Evolutionary conservation across 306 rosid species (phyloP).

Genomic region (Oemleria cerasiformis): DNA sequence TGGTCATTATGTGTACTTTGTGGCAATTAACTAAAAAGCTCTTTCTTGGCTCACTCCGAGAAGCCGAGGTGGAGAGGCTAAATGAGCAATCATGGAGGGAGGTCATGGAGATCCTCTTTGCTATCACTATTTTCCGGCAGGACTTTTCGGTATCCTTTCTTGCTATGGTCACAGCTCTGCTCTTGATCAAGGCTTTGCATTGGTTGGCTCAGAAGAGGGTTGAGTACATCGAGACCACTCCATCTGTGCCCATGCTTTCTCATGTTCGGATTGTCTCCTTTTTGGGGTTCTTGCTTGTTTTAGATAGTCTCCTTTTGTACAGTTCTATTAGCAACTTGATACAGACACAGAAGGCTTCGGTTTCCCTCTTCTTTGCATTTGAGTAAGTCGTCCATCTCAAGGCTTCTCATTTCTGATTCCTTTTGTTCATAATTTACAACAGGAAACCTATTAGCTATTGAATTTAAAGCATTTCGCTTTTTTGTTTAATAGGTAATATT

Average conservation of each 20-base stretch:
- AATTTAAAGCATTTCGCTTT: background rate
- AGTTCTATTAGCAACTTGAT: constrained; percentile 59
- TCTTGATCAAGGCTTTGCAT: constrained; percentile 88
- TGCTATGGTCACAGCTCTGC: constrained; percentile 82
- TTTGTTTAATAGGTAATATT: background rate
- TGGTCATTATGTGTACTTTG: constrained; percentile 77
- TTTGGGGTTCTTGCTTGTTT: constrained; percentile 79
- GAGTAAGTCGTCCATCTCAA: constrained; percentile 62
- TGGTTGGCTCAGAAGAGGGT: constrained; percentile 99
- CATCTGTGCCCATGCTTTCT: constrained; percentile 66
- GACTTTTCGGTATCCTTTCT: constrained; percentile 90
- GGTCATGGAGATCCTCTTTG: constrained; percentile 96
- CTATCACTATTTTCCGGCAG: constrained; percentile 93
- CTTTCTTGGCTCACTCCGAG: constrained; percentile 90
- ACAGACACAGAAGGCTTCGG: constrained; percentile 75
- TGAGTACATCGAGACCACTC: constrained; percentile 97
- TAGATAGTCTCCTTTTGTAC: constrained; percentile 74
- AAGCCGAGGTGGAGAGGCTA: constrained; percentile 98
- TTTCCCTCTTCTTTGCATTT: constrained; percentile 85
- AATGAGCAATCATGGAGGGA: constrained; percentile 99
- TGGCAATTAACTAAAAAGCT: constrained; percentile 86
- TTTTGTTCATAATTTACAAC: background rate
- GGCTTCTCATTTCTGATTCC: constrained; percentile 7
- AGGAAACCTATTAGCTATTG: background rate
- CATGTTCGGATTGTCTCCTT: constrained; percentile 92